Base-by-base conservation (phyloP, 2,329 filamentous ascomycete species). In the Diplodia corticola region DNA sequence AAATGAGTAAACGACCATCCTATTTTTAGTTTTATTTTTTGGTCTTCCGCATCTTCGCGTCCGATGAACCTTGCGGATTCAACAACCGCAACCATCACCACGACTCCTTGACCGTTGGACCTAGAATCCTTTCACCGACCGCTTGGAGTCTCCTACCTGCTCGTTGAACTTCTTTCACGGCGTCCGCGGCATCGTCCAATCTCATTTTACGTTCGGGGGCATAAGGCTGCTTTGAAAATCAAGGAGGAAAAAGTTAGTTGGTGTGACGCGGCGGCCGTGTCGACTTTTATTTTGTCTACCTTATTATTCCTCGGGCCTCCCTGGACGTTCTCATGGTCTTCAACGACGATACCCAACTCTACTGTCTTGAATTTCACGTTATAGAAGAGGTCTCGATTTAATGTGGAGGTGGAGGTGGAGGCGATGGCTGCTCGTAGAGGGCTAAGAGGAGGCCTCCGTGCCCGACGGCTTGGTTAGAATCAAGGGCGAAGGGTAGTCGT, bases 1-100 rank as follows among this genome's bases (percentile, higher is more conserved):
- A 83, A 85, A 68, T 65, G 48, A 67, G 13, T 13, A 26, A 22
- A 35, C 40, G 40, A 44, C n/a, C 7, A 2, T 44, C 40, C 24
- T 10, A 9, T n/a, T 48, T 5, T n/a, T n/a, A n/a, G n/a, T n/a
- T n/a, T n/a, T n/a, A n/a, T n/a, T 54, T 26, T 28, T 30, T 2
- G 17, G 28, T 20, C 22, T 64, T 57, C 48, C 49, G 30, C 22
- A 54, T 64, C 48, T 9, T 57, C 22, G 9, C 33, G 10, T 53
- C 59, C 15, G 54, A 49, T 48, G 28, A 46, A 35, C 24, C 12
- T 33, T 49, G 59, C 33, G 59, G 49, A 63, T 67, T 67, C 65
- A 63, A 67, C 65, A 67, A 48, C 59, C 65, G 40, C 65, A 65
- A 26, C 50, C 24, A 65, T 57, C 28, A n/a, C 44, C 30, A 46